Conservation (phyloP, 1,284 basidiomycete species). For the Sparassis latifolia region DNA sequence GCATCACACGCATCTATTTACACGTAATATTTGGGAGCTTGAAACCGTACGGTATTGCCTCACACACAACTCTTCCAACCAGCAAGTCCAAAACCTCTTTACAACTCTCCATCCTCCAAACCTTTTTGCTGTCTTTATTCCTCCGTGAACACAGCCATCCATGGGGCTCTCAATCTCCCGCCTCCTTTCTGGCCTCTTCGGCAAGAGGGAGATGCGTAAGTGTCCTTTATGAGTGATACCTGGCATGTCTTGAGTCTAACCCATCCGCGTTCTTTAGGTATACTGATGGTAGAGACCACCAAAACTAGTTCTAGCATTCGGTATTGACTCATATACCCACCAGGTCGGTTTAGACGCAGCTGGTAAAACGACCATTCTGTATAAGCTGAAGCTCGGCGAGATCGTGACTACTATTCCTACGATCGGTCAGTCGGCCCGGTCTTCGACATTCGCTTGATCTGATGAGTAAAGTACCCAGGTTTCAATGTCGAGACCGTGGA, state of each 20-base stretch:
- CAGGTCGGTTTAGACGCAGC: conserved; percentile 95
- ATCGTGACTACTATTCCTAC: conserved; percentile 99
- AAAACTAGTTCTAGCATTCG: background rate
- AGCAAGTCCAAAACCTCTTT: conserved; percentile 14
- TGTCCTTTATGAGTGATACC: conserved; percentile 21
- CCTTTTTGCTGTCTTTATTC: conserved; percentile 12
- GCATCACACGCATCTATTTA: too few species aligned
- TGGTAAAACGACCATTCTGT: conserved; percentile 97
- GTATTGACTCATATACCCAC: conserved; percentile 6
- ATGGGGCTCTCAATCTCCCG: conserved; percentile 88
- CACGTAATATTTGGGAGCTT: conserved; percentile 14
- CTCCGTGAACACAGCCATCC: conserved; percentile 18
- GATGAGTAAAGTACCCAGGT: conserved; percentile 39
- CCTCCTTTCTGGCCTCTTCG: conserved; percentile 84
- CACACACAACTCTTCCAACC: conserved; percentile 17
- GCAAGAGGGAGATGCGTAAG: conserved; percentile 99
- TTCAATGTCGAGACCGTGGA: conserved; percentile 98
- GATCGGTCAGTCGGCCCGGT: conserved; percentile 66
- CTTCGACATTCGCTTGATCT: conserved; percentile 2
- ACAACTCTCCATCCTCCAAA: conserved; percentile 18
- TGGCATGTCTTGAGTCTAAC: conserved; percentile 16
- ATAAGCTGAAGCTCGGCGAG: conserved; percentile 98
- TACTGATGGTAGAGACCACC: conserved; percentile 57
- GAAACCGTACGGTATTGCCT: conserved; percentile 12
- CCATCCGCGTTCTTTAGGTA: conserved; percentile 39